Base-by-base conservation (phyloP, 768 basidiomycete genomes). In the Amylocystis lapponica region DNA sequence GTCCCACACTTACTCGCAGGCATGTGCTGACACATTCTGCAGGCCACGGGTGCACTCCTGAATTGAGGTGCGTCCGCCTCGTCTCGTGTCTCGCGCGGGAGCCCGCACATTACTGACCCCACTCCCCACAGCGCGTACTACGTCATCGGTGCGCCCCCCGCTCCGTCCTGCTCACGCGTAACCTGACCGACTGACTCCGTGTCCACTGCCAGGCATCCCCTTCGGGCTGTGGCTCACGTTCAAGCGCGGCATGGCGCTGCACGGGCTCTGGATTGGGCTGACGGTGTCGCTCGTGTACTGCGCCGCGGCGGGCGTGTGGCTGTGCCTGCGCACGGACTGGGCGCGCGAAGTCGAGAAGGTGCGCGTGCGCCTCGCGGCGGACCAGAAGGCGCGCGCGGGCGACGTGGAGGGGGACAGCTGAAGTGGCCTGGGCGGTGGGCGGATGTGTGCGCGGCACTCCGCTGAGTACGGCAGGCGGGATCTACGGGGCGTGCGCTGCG, bases 211-310 rank as follows among this genome's bases (percentile, higher is more conserved):
- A 60, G 85, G 88, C 22, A 83, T 95, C 38, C 92, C 92, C 0
- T 68, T 89, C 34, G 93, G 88, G 12, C 64, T 91, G 39, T 86
- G 75, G 63, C 78, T 94, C 4, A 72, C 86, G 2, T 91, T 93
- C 67, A 67, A 66, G 39, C 59, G 57, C 10, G 60, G 68, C 27
- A 70, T 76, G 60, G 78, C 69, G 0, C 68, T 96, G 11, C 66
- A 70, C 16, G 93, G 93, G 0, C 72, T 96, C 13, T 96, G 92
- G 93, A 70, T 85, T 30, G 92, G 92, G 12, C 66, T 94, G 29
- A 86, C 86, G 0, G 57, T 76, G 4, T 79, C 85, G 1, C 67
- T 90, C 38, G 61, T 79, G 12, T 80, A 82, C 62, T 67, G 70
- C 34, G 65, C 79, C 0, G 58, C 71, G 7, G 58, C 78, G 13